Conservation (phyloP, 371 early-diverging fungal species). For the Capillidium heterosporum region DNA sequence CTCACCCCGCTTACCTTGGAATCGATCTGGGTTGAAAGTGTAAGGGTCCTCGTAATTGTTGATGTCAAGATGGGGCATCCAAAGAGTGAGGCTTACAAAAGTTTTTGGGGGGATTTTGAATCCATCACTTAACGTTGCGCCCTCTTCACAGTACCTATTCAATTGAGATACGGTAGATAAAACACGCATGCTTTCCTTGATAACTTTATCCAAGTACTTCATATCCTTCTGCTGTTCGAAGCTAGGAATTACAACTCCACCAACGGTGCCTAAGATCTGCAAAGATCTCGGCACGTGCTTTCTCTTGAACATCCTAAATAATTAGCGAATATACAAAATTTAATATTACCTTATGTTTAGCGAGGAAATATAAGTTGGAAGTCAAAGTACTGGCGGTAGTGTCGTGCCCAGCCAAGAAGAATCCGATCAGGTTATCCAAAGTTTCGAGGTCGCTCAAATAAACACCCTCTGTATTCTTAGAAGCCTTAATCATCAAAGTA, state of each 20-base stretch:
- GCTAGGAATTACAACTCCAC: not conserved
- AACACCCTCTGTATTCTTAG: slow-evolving; percentile 6
- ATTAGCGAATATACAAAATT: too few relatives aligned
- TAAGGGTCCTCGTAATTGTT: not conserved
- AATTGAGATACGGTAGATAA: not conserved
- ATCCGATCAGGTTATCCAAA: slow-evolving; percentile 11
- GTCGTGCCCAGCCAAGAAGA: slow-evolving; percentile 25
- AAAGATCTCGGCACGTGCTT: too few relatives aligned
- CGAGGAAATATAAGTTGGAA: slow-evolving; percentile 18
- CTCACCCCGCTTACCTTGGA: not conserved
- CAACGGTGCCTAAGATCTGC: not conserved
- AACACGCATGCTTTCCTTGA: not conserved
- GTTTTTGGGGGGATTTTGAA: not conserved
- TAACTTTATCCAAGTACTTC: not conserved
- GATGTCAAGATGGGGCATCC: not conserved
- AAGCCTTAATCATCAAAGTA: slow-evolving; percentile 10
- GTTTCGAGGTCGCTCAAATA: slow-evolving; percentile 9
- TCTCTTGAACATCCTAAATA: too few relatives aligned
- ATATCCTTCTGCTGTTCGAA: not conserved
- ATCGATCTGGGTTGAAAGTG: not conserved
- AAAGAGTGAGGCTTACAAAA: not conserved
- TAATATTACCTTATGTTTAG: slow-evolving; percentile 8
- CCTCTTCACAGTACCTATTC: not conserved
- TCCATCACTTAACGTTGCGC: not conserved
- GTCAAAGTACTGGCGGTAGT: slow-evolving; percentile 20